Base-by-base conservation (phyloP, 2,329 filamentous ascomycete genomes). In the Botryotinia globosa region DNA sequence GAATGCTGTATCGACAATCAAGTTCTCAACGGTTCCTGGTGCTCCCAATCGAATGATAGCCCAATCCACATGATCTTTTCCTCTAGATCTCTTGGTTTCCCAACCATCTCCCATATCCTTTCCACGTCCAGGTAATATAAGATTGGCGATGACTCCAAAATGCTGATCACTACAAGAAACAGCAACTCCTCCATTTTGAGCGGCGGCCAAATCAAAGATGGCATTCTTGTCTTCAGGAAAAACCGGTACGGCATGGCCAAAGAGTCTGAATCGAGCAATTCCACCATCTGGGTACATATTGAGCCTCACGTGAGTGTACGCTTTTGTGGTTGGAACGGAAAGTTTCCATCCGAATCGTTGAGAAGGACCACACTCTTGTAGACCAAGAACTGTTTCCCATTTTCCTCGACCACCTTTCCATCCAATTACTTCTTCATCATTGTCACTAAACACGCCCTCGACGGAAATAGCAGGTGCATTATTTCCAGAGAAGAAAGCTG, bases 41-140 rank as follows among this genome's bases (percentile, higher is more conserved):
- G 88, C 87, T 37, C 92, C 93, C 32, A 96, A 87, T 65, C 88
- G 87, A 75, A 96, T 88, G 76, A 95, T 89, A n/a, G 90, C 86
- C 92, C 93, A 96, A 82, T 96, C 93, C 32, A 92, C 83, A 81
- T 96, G 93, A 62, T 85, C 89, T 81, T 88, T 89, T 68, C 86
- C 89, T 67, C 93, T 85, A 51, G 91, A 93, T 71, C 93, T 87
- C 76, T 91, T 89, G 72, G 93, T 96, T 83, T 96, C 93, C 93
- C 93, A 96, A 12, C 93, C 93, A 80, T 95, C 93, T 68, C 92
- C 91, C 93, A 96, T 96, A 82, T 96, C 92, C 81, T 91, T 90
- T 59, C 92, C 92, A 39, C 92, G 86, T 3, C 92, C 92, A 0
- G 92, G 92, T 5, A 94, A 85, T n/a, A 94, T 86, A 48, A 95